phyloP scores from a whole-genome alignment of 441 rosid species.

The Dalechampia spathulata region DNA sequence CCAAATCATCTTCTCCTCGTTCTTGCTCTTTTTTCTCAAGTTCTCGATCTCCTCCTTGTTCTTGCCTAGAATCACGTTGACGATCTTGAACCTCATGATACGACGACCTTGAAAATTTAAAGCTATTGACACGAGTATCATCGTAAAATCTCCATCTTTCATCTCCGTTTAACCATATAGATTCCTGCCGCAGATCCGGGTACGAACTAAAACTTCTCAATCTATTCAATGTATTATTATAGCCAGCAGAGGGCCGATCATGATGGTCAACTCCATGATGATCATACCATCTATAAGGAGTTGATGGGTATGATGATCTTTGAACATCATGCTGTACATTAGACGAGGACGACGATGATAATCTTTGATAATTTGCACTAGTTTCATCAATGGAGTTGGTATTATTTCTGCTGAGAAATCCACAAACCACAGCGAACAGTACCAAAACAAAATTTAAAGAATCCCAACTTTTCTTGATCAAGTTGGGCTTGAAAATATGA shows the following conservation, averaged over 20 bases:
- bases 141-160: constrained; percentile 65
- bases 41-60: too few species aligned
- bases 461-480: constrained; percentile 74
- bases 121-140: constrained; percentile 63
- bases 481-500: constrained; percentile 46
- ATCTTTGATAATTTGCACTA: constrained; percentile 14
- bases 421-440: constrained; percentile 71
- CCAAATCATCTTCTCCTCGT: neutral
- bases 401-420: constrained; percentile 45
- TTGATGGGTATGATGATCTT: constrained; percentile 25
- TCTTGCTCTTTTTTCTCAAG: neutral
- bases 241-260: constrained; percentile 26
- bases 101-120: constrained; percentile 20
- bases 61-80: too few species aligned
- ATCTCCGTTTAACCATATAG: constrained; percentile 22
- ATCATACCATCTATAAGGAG: constrained; percentile 36
- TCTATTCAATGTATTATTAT: constrained; percentile 24
- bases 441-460: constrained; percentile 63
- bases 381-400: constrained; percentile 2
- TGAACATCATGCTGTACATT: constrained; percentile 31
- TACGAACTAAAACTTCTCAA: constrained; percentile 62
- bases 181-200: constrained; percentile 71
- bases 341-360: constrained; percentile 31
- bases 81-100: constrained; percentile 20
- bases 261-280: constrained; percentile 19